Evolutionary conservation across 1,284 basidiomycete genomes (phyloP).

Genomic region (Phenoliferia sp.): DNA sequence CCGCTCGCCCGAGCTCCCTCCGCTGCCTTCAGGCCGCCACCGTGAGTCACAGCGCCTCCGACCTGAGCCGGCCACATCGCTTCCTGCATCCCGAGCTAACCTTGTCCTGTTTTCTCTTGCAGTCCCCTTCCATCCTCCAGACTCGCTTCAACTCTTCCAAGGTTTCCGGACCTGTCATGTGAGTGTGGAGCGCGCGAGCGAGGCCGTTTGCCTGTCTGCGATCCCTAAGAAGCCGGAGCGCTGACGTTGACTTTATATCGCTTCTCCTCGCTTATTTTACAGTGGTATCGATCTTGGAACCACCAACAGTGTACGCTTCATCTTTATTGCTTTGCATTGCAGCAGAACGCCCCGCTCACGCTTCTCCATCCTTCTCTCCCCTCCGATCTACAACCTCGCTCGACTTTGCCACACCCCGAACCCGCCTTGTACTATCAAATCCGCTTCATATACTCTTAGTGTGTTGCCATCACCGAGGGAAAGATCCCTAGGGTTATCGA

Average conservation of each 20-base stretch:
- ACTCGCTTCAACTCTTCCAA: constrained; percentile 48
- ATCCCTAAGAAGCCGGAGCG: not conserved
- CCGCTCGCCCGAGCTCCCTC: not conserved
- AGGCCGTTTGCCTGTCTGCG: not conserved
- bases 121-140: constrained; percentile 35
- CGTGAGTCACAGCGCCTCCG: not conserved
- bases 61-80: constrained; percentile 2
- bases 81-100: not conserved
- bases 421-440: not conserved
- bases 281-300: constrained; percentile 49
- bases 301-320: not conserved
- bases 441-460: constrained; percentile 52
- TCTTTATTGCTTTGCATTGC: not conserved
- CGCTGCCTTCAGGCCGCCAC: constrained; percentile 6
- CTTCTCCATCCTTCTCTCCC: not conserved
- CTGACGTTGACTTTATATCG: not conserved
- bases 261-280: not conserved
- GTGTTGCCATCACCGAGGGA: constrained; percentile 44
- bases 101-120: constrained; percentile 2
- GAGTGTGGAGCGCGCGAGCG: not conserved
- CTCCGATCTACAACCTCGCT: not conserved
- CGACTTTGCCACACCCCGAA: not conserved
- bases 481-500: constrained; percentile 84
- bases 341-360: not conserved
- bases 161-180: constrained; percentile 48